Percentiles rank a stretch among this genome's conserved stretches.
Conservation (phyloP, 1,139 yeast genomes). For the Magnusiomyces ingens region DNA sequence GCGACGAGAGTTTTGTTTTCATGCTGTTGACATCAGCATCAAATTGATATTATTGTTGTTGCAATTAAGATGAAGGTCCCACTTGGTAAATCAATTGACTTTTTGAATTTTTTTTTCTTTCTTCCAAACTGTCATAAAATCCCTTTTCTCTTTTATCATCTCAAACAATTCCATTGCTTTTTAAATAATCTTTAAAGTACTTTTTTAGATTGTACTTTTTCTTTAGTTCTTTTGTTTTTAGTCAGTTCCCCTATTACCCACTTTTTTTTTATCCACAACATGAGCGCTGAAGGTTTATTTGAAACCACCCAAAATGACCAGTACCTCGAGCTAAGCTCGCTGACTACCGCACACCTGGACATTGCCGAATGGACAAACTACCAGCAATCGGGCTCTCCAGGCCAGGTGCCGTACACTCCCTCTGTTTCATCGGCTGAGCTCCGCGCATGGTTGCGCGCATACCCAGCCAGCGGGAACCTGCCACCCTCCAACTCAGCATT, state of each 20-base stretch:
- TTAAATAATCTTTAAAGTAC: neutral
- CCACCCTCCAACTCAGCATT: neutral
- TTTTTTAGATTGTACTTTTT: neutral
- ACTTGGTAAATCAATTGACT: no score
- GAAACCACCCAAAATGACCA: neutral
- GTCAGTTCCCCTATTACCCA: neutral
- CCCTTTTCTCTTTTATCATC: neutral
- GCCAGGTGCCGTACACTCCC: neutral
- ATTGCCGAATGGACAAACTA: neutral
- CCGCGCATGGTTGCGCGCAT: neutral
- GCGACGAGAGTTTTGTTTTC: no score
- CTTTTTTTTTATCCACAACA: neutral
- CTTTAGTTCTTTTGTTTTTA: neutral
- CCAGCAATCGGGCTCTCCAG: neutral
- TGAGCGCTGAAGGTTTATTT: neutral
- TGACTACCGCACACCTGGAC: neutral
- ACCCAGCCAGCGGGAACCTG: neutral
- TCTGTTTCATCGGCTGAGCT: neutral
- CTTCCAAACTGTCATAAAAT: neutral
- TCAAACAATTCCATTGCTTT: neutral
- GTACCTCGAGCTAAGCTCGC: neutral
- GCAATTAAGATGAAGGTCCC: no score
- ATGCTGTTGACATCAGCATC: no score
- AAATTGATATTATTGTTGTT: no score
- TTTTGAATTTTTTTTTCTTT: neutral